Evolutionary conservation across 441 rosid species (phyloP).

Genomic region (Croton laevigatus): DNA sequence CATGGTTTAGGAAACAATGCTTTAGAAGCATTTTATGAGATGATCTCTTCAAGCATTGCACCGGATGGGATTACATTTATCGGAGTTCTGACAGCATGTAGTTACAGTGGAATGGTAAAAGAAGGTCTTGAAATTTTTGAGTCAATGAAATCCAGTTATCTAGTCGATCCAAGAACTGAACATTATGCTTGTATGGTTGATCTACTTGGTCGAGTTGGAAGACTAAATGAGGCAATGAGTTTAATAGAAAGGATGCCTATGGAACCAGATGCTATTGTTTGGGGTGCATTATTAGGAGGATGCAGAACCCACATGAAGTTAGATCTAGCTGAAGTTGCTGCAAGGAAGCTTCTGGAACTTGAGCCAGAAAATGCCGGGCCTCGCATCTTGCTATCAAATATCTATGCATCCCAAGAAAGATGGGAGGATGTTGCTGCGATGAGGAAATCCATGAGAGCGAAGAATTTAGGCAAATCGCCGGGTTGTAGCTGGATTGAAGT

Average conservation of each 20-base stretch:
- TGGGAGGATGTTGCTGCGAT: constrained; percentile 50
- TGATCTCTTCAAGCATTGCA: constrained; percentile 41
- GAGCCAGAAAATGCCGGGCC: constrained; percentile 64
- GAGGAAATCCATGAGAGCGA: constrained; percentile 47
- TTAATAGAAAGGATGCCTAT: constrained; percentile 51
- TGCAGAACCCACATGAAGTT: constrained; percentile 56
- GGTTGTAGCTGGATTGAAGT: constrained; percentile 73
- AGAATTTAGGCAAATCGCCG: constrained; percentile 48
- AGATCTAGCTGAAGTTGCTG: constrained; percentile 64
- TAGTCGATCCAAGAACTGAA: constrained; percentile 44
- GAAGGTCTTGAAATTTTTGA: constrained; percentile 56
- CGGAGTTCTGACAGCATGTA: constrained; percentile 65
- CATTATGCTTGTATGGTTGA: constrained; percentile 73
- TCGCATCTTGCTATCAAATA: constrained; percentile 54
- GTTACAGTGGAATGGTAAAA: constrained; percentile 53
- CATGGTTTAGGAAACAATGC: constrained; percentile 61
- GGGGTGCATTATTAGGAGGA: constrained; percentile 70
- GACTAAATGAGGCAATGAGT: constrained; percentile 49
- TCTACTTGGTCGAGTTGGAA: constrained; percentile 64
- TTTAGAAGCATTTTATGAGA: constrained; percentile 43
- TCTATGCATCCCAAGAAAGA: constrained; percentile 60
- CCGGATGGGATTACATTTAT: constrained; percentile 60
- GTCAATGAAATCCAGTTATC: constrained; percentile 46
- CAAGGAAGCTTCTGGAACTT: constrained; percentile 47
- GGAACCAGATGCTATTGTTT: constrained; percentile 63